Evolutionary conservation across 2,329 filamentous ascomycete species (phyloP), one percentile per base, ranked within the genome.

Genomic region (Arthroderma sp.): DNA sequence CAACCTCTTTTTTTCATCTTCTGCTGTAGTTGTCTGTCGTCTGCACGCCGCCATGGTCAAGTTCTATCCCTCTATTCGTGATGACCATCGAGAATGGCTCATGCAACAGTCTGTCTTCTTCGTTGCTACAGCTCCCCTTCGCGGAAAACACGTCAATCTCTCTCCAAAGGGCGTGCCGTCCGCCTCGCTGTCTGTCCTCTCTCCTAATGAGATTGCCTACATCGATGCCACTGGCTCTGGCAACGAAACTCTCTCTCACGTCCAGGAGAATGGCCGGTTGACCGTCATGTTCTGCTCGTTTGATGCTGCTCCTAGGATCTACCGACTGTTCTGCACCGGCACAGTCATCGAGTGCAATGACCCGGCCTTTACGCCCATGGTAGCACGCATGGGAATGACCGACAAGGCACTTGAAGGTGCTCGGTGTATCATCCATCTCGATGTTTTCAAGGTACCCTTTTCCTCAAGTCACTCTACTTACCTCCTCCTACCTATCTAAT

Each of bases 271-370:
- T 54, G 81, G 79, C 29, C 74, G 84, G 10, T 72, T 83, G 11
- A 85, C 81, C 4, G 64, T 88, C 56, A 79, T 86, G 72, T 85
- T 87, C 63, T 81, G 74, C 58, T 78, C 75, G 22, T 83, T 82
- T 50, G 75, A 73, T 1, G 52, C 65, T 3, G 57, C 65, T 0
- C 79, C 80, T 10, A 68, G 77, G 44, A 83, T 84, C 54, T 57
- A 82, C 58, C 67, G 80, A 4, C 67, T 82, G 41, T 83, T 80
- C 57, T 81, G 79, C 57, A 68, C 55, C 6, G 74, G 74, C 4
- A 60, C 57, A 4, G 73, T 83, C 5, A 62, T 83, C 3, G 80
- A 84, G 59, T 75, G 71, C 61, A 73, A 75, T 49, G 65, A 73
- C 7, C 62, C 66, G 1, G 62, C 61, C 9, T 80, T 79, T 52